A percentile compares a stretch with the other conserved stretches of the same genome.
phyloP scores from a whole-genome alignment of 139 green algal species.

The Pleodorina starrii region DNA sequence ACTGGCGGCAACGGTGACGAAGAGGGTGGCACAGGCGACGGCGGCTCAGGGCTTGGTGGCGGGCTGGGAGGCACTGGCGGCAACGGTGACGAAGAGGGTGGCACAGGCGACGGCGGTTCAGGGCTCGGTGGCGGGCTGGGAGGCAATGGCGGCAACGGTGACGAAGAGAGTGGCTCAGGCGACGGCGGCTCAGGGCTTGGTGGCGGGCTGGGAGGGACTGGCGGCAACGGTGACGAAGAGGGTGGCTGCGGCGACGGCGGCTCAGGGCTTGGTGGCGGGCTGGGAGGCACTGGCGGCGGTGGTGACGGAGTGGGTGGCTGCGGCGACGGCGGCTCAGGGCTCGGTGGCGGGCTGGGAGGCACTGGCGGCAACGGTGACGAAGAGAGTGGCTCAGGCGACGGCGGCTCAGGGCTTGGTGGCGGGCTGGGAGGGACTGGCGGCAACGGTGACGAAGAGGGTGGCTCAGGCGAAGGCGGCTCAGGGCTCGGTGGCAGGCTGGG shows the following conservation, averaged over 20 bases:
- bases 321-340: not conserved
- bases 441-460: not conserved
- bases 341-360: not conserved
- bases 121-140: conserved; percentile 5
- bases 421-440: not conserved
- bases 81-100: no score
- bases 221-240: not conserved
- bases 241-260: not conserved
- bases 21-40: not conserved
- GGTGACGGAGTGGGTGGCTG: not conserved
- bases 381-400: not conserved
- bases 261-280: not conserved
- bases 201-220: not conserved
- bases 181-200: not conserved
- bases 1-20: not conserved
- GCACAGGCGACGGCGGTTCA: not conserved
- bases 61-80: not conserved
- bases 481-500: not conserved
- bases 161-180: not conserved
- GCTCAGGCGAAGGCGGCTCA: not conserved
- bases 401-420: not conserved
- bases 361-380: not conserved
- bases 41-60: not conserved
- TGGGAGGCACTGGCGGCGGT: not conserved
- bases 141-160: not conserved